Conservation (phyloP, 345 rosid genomes). For the Mercurialis annua region DNA sequence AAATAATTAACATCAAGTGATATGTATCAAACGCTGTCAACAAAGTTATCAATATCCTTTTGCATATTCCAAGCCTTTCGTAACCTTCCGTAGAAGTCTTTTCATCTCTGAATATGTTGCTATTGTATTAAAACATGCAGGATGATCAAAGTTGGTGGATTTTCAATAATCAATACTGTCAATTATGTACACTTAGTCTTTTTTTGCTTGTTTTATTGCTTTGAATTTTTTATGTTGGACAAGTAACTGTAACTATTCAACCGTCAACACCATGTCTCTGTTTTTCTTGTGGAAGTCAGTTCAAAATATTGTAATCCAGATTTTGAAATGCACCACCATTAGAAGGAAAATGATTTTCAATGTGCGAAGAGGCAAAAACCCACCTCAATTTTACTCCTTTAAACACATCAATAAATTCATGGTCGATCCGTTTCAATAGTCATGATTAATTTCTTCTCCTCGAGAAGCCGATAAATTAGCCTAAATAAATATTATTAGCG, state of each 20-base stretch:
- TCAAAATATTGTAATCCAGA: conserved; percentile 31
- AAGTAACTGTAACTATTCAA: conserved; percentile 36
- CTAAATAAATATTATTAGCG: conserved; percentile 36
- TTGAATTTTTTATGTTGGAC: conserved; percentile 31
- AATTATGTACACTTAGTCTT: conserved; percentile 38
- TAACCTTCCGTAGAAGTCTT: conserved; percentile 20
- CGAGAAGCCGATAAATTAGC: conserved; percentile 31
- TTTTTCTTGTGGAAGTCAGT: conserved; percentile 37
- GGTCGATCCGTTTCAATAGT: conserved; percentile 35
- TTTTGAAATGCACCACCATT: not conserved
- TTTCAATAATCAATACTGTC: conserved; percentile 49
- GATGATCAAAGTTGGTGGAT: conserved; percentile 25
- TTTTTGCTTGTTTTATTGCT: conserved; percentile 29
- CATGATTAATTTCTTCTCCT: conserved; percentile 29
- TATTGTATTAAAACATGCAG: conserved; percentile 13
- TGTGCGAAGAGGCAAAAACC: conserved; percentile 28
- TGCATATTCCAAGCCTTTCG: conserved; percentile 24
- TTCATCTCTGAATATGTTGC: conserved; percentile 21
- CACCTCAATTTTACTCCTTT: conserved; percentile 33
- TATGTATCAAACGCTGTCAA: too few species aligned
- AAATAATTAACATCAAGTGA: too few species aligned
- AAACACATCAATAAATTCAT: conserved; percentile 36
- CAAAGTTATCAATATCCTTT: too few species aligned
- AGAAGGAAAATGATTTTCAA: not conserved
- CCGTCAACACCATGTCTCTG: conserved; percentile 30